Conservation (phyloP, 2,329 filamentous ascomycete genomes). For the Bretziella fagacearum region DNA sequence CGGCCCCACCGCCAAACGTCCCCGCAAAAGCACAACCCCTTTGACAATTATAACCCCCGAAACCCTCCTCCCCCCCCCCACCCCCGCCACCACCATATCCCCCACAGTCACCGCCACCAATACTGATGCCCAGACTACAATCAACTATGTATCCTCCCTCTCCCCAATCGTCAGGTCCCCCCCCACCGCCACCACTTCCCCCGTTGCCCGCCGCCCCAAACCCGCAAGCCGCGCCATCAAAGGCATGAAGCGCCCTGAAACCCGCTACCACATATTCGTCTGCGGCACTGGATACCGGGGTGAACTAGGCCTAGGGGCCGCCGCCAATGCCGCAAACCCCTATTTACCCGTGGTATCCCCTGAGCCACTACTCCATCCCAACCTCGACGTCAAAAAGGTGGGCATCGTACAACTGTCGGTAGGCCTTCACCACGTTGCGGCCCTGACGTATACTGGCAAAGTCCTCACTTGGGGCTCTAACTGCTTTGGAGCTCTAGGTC, state of each 20-base stretch:
- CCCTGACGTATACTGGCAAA: slow-evolving; percentile 43
- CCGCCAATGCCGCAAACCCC: slow-evolving; percentile 31
- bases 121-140: no score
- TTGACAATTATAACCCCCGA: no score
- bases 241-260: slow-evolving; percentile 23
- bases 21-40: background rate
- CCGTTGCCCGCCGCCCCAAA: background rate
- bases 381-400: slow-evolving; percentile 33
- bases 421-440: slow-evolving; percentile 47
- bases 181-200: background rate
- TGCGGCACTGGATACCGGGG: slow-evolving; percentile 45
- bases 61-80: background rate
- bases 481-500: slow-evolving; percentile 45
- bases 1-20: background rate
- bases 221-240: background rate
- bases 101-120: background rate
- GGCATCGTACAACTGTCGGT: slow-evolving; percentile 45
- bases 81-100: background rate
- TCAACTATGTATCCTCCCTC: no score
- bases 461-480: slow-evolving; percentile 53
- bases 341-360: slow-evolving; percentile 18
- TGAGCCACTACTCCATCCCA: slow-evolving; percentile 30
- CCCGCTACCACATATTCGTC: slow-evolving; percentile 41
- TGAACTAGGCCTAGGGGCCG: slow-evolving; percentile 40
- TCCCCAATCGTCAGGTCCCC: background rate